Evolutionary conservation across 2,329 filamentous ascomycete genomes (phyloP), one percentile per base, ranked within the genome.

Genomic region (Volutella citrinella): DNA sequence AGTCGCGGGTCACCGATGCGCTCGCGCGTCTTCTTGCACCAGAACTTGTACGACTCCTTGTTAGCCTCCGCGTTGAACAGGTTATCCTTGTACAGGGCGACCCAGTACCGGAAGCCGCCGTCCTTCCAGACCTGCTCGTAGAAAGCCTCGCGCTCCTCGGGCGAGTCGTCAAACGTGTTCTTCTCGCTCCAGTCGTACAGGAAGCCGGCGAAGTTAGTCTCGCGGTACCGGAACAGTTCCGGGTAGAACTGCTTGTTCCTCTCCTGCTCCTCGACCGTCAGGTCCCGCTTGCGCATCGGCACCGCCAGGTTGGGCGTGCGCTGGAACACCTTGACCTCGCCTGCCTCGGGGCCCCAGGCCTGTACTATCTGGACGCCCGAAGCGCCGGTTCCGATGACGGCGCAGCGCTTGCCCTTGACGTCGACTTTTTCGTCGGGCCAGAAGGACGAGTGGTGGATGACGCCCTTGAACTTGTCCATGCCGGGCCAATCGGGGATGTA

Each of bases 221-320:
- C 64, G 3, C 78, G 71, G 20, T 63, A 56, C 18, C 59, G 59
- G 52, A 78, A 83, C 3, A 84, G 60, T 31, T 71, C 60, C 0
- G 60, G 64, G 30, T 77, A 76, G 21, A 54, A 57, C 7, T 42
- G 45, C 45, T 74, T 73, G 15, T 47, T 52, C 3, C 50, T 49
- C 16, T 74, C 59, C 47, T 82, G 56, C 5, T 56, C 56, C 5
- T 54, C 46, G 2, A 30, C 34, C 0, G 48, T 45, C 18, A 81
- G 59, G 1, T 59, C 24, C 4, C 63, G 59, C 37, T 72, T 68
- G 4, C 69, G 65, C 76, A 85, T 82, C 0, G 80, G 79, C 1
- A 84, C 48, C 0, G 76, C 77, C 7, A 82, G 61, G 38, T 84
- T 85, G 0, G 82, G 81, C 2, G 79, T 84, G 10, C 82, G 70